Conservation (phyloP, 768 basidiomycete species). For the Hebeloma cylindrosporum region DNA sequence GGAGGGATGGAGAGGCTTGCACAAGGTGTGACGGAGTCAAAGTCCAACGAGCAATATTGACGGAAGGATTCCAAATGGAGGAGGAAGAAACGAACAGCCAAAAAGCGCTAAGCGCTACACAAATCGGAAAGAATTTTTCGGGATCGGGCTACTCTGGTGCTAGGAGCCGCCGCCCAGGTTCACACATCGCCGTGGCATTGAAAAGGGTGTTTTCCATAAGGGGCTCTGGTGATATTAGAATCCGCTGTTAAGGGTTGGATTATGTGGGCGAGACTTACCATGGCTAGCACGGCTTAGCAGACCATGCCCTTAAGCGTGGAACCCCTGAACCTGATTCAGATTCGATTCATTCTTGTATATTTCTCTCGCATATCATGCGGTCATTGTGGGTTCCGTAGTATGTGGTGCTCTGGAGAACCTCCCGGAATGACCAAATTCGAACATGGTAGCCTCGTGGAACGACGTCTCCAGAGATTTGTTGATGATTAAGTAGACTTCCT, state of each 20-base stretch:
- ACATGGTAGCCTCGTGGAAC: no score
- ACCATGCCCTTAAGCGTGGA: conserved; percentile 20
- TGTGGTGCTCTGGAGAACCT: no score
- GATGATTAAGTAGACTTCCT: no score
- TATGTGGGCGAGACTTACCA: conserved; percentile 2
- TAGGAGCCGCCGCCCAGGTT: conserved; percentile 14
- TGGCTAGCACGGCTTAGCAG: neutral
- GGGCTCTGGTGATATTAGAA: neutral
- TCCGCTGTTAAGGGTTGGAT: conserved; percentile 6
- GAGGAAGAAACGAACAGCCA: conserved; percentile 15
- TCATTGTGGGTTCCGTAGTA: no score
- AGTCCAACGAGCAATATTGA: no score
- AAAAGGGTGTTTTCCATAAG: conserved; percentile 17
- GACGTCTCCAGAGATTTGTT: no score
- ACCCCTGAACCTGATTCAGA: conserved; percentile 17
- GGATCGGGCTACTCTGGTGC: no score
- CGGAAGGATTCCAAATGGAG: conserved; percentile 4
- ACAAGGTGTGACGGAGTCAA: no score
- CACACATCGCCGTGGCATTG: conserved; percentile 12
- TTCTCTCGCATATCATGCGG: no score
- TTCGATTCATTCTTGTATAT: conserved; percentile 3
- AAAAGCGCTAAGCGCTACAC: conserved; percentile 21
- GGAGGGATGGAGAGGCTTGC: no score
- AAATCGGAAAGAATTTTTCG: no score
- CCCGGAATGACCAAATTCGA: no score